Base-by-base conservation (phyloP, 208 protist genomes). In the Herpetomonas samuelpessoai region DNA sequence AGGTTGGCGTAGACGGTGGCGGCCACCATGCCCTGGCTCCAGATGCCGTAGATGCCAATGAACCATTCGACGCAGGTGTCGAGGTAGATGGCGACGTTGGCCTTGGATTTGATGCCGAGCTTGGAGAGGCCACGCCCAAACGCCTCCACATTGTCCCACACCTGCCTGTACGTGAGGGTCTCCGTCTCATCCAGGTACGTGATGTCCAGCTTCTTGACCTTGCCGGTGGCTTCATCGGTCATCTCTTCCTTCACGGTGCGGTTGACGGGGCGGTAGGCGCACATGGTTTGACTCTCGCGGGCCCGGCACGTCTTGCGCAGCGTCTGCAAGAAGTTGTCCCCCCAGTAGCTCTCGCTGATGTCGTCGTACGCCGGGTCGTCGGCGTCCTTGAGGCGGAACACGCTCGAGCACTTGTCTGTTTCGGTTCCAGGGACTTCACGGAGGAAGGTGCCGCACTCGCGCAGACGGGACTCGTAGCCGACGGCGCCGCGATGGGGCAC, bases 31-130 rank as follows among this genome's bases (percentile, higher is more conserved):
- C 28, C 30, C 52, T 80, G 74, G 2, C 68, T 59, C 71, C 70
- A 79, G 25, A 72, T 64, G 25, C 71, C 76, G 50, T 78, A 82
- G 26, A 71, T 61, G 31, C 59, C 60, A 4, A 60, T 60, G 35
- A 82, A 47, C 76, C 76, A 82, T 53, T 82, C 76, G 51, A 60
- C 69, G 29, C 76, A 71, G 7, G 76, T 82, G n/a, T 78, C 76
- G 25, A 65, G 47, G 61, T 78, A 82, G 44, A 82, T 74, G 45
- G 58, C 56, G 14, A 81, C 64, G 38, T 63, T 64, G 24, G 57
- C n/a, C 18, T 58, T 9, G 12, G 58, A 39, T 18, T 31, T 30
- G 38, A 77, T 51, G 30, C 70, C 70, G 10, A 74, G 54, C 47
- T 72, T 54, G 24, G 44, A 57, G n/a, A 81, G 69, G 22, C 68